These are phyloP conservation scores for Tetracentron sinense DNA, from an alignment of 164 flowering plant species.

Conservation along the genomic window DNA sequence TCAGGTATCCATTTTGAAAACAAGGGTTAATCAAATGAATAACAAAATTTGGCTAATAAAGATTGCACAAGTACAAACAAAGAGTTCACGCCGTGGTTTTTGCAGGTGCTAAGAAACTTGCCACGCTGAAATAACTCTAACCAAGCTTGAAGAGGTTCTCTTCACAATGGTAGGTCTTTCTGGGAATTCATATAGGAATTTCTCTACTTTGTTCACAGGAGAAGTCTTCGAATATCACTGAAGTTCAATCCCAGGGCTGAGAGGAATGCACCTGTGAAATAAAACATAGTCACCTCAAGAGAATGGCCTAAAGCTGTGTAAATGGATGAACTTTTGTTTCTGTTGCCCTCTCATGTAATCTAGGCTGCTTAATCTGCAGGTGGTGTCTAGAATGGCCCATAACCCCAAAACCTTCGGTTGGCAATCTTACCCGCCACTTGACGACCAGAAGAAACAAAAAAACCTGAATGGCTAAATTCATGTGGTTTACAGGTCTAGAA, in stretches of 20 bases:
- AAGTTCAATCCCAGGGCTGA: slow-evolving; percentile 61
- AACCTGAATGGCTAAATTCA: no score
- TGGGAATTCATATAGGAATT: not conserved
- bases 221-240: slow-evolving; percentile 70
- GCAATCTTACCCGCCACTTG: no score
- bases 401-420: not conserved
- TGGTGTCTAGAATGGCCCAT: not conserved
- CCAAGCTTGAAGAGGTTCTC: slow-evolving; percentile 7
- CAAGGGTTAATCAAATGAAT: not conserved
- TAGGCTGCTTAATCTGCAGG: not conserved
- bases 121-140: not conserved
- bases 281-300: not conserved
- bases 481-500: no score
- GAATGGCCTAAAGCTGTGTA: not conserved
- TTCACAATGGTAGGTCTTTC: not conserved
- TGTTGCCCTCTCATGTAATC: no score
- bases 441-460: no score
- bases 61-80: slow-evolving; percentile 1
- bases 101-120: not conserved
- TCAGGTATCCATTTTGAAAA: not conserved
- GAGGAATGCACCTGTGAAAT: slow-evolving; percentile 66
- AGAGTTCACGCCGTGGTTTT: not conserved
- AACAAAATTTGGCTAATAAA: slow-evolving; percentile 12
- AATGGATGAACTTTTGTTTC: not conserved
- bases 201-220: slow-evolving; percentile 31